These are phyloP conservation scores for Phaeotremella fagi DNA, from an alignment of 768 basidiomycete genomes.

Conservation along the genomic window DNA sequence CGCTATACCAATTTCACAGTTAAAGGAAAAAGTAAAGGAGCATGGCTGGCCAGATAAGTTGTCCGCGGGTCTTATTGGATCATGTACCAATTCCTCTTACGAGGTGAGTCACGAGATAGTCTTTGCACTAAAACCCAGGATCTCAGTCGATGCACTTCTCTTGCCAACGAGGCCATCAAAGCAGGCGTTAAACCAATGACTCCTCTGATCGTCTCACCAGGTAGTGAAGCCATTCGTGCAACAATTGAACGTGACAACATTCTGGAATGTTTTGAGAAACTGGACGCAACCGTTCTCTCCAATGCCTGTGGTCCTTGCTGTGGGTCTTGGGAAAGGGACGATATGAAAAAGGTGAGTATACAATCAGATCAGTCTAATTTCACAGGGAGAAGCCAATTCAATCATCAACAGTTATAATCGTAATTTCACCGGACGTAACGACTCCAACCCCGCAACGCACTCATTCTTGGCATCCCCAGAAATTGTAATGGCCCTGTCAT, in stretches of 20 bases:
- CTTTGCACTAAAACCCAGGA: no score
- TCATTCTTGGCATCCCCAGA: conserved; percentile 50
- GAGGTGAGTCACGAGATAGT: no score
- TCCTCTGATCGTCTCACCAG: conserved; percentile 96
- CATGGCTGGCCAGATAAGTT: conserved; percentile 96
- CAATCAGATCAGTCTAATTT: conserved; percentile 73
- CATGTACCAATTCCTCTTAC: conserved; percentile 99
- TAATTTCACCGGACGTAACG: conserved; percentile 99
- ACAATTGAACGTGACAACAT: conserved; percentile 96
- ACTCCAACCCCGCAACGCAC: conserved; percentile 98
- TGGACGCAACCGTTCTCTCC: conserved; percentile 88
- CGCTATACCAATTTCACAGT: conserved; percentile 95
- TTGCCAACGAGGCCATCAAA: conserved; percentile 77
- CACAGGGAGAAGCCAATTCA: conserved; percentile 36
- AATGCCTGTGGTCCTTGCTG: conserved; percentile 99
- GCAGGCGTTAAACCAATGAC: conserved; percentile 86
- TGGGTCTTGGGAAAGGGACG: conserved; percentile 96
- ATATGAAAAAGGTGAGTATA: conserved; percentile 90
- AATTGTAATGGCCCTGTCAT: conserved; percentile 91
- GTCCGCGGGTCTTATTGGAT: conserved; percentile 95
- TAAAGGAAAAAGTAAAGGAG: conserved; percentile 81
- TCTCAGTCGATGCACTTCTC: conserved; percentile 94
- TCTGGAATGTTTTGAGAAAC: conserved; percentile 77
- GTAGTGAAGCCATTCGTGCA: conserved; percentile 95
- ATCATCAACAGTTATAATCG: conserved; percentile 99